phyloP scores from a whole-genome alignment of 225 moss, liverwort and hornwort species.

The Bryum argenteum region DNA sequence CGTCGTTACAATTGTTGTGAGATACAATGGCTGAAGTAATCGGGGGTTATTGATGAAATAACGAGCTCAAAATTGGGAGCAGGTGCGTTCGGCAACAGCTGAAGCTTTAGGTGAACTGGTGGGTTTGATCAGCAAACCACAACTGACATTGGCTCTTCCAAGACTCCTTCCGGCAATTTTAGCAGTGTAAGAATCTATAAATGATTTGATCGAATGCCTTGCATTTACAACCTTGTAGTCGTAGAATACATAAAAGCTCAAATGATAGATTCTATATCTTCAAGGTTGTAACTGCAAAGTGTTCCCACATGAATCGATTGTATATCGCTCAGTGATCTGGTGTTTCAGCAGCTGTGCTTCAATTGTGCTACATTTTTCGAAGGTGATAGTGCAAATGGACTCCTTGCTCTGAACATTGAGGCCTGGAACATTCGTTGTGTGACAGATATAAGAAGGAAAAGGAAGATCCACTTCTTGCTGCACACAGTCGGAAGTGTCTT shows the following conservation, averaged over 20 bases:
- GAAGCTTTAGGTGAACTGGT: conserved; percentile 92
- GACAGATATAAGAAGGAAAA: conserved; percentile 68
- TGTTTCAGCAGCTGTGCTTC: conserved; percentile 13
- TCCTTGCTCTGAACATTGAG: conserved; percentile 20
- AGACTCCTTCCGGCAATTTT: conserved; percentile 89
- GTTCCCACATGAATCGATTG: no score
- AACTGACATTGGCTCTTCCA: conserved; percentile 74
- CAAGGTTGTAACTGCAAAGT: no score
- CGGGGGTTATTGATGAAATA: conserved; percentile 22
- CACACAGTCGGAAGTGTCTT: no score
- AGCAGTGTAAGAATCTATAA: conserved; percentile 59
- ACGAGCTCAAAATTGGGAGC: conserved; percentile 23
- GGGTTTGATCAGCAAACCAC: conserved; percentile 74
- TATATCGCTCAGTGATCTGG: no score
- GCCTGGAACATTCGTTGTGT: conserved; percentile 18
- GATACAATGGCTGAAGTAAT: conserved; percentile 21
- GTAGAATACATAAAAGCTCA: no score
- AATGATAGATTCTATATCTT: no score
- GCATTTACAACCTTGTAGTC: background rate
- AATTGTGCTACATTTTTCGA: background rate
- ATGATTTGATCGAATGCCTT: background rate
- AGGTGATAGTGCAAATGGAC: background rate
- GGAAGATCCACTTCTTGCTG: conserved; percentile 76
- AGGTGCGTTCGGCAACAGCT: conserved; percentile 89
- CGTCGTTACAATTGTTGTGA: background rate